Evolutionary conservation across 352 stramenopile species (phyloP).

Genomic region (Phytophthora syringae): DNA sequence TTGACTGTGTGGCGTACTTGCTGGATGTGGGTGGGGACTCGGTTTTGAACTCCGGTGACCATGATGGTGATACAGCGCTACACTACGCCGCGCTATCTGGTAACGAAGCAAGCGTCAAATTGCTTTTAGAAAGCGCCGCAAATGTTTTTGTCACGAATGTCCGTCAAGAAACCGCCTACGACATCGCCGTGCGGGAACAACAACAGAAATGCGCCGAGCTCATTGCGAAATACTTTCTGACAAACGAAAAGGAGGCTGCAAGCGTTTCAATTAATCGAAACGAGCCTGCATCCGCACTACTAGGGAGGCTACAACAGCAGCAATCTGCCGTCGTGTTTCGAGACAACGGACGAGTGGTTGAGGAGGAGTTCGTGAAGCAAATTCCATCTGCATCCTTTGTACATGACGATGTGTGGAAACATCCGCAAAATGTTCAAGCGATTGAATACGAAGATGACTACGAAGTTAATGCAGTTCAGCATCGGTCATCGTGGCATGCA

Average conservation of each 20-base stretch:
- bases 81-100: conserved; percentile 77
- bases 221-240: conserved; percentile 65
- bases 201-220: conserved; percentile 56
- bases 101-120: conserved; percentile 66
- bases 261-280: conserved; percentile 42
- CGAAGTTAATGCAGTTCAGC: conserved; percentile 16
- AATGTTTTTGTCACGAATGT: conserved; percentile 69
- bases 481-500: conserved; percentile 20
- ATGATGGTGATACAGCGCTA: conserved; percentile 77
- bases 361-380: conserved; percentile 24
- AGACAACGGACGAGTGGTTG: conserved; percentile 27
- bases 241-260: conserved; percentile 36
- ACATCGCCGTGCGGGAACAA: conserved; percentile 61
- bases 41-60: conserved; percentile 78
- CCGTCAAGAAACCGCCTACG: conserved; percentile 68
- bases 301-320: conserved; percentile 32
- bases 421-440: not conserved
- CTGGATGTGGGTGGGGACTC: conserved; percentile 86
- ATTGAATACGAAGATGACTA: conserved; percentile 14
- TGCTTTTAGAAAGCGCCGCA: conserved; percentile 79
- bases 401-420: conserved; percentile 24
- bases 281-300: conserved; percentile 52
- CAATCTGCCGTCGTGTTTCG: conserved; percentile 10
- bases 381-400: conserved; percentile 18
- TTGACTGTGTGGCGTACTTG: conserved; percentile 82